Conservation (phyloP, 2,329 filamentous ascomycete genomes). For the Pestalotiopsis sp. region DNA sequence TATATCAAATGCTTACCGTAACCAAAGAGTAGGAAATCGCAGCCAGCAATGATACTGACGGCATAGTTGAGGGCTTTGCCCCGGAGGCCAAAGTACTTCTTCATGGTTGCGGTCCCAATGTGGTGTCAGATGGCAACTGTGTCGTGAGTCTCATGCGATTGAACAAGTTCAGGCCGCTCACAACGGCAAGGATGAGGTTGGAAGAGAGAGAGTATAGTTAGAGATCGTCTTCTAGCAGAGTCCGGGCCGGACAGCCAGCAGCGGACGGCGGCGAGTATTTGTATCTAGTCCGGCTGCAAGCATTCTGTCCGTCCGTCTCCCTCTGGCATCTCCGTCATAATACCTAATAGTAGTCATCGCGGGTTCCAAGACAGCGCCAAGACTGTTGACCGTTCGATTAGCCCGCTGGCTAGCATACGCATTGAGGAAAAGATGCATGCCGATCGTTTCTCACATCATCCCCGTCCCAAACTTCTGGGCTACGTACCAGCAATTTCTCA, state of each 20-base stretch:
- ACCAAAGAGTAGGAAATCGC: conserved; percentile 68
- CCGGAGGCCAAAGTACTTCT: conserved; percentile 63
- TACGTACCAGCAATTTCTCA: too few species aligned
- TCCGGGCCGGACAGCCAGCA: not conserved
- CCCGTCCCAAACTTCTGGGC: not conserved
- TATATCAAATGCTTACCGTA: conserved; percentile 44
- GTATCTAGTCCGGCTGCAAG: not conserved
- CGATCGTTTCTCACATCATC: not conserved
- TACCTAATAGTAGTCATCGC: not conserved
- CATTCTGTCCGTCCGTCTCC: not conserved
- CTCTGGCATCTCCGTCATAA: not conserved
- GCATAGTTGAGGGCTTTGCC: conserved; percentile 69
- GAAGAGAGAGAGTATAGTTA: not conserved
- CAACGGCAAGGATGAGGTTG: not conserved
- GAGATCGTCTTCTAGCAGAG: not conserved
- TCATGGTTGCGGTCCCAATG: conserved; percentile 23
- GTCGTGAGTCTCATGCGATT: not conserved
- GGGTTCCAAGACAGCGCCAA: not conserved
- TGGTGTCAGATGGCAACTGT: not conserved
- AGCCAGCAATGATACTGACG: conserved; percentile 71
- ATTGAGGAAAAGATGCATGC: not conserved
- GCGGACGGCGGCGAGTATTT: not conserved
- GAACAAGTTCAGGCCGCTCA: not conserved
- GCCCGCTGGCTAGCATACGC: not conserved
- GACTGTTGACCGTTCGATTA: not conserved